phyloP scores from a whole-genome alignment of 2,329 filamentous ascomycete genomes.

The Verticillium zaregamsianum region DNA sequence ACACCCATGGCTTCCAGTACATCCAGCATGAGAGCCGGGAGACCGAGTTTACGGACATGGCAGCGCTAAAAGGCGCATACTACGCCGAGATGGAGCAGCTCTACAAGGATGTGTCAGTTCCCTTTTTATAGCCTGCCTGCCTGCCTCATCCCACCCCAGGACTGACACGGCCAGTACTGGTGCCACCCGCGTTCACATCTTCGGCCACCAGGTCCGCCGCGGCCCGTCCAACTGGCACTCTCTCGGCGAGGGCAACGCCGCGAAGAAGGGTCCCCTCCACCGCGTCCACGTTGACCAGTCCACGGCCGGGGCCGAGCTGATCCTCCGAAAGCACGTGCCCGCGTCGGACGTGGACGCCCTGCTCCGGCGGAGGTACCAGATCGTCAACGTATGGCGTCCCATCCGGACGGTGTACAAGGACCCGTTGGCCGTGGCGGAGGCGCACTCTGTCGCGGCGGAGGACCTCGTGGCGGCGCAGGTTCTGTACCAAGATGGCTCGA shows the following conservation, averaged over 20 bases:
- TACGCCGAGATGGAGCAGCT: conserved; percentile 13
- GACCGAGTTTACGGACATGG: conserved; percentile 49
- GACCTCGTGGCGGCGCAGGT: conserved; percentile 34
- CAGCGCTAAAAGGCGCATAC: conserved; percentile 41
- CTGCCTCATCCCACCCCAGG: neutral
- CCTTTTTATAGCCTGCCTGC: neutral
- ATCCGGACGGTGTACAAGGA: conserved; percentile 41
- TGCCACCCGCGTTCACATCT: conserved; percentile 20
- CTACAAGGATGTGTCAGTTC: conserved; percentile 10
- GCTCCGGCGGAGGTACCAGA: conserved; percentile 7
- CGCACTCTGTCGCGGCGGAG: conserved; percentile 27
- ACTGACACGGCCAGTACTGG: conserved; percentile 18
- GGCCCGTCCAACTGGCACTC: conserved; percentile 51
- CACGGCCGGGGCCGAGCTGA: conserved; percentile 32
- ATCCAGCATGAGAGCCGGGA: conserved; percentile 51
- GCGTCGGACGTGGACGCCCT: neutral
- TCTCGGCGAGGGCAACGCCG: conserved; percentile 54
- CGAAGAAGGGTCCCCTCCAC: conserved; percentile 39
- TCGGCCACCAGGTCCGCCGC: conserved; percentile 25
- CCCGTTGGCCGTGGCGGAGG: conserved; percentile 35
- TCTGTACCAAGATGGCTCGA: conserved; percentile 25
- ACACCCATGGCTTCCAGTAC: conserved; percentile 51
- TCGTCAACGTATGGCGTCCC: conserved; percentile 39
- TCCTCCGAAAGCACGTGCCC: conserved; percentile 5
- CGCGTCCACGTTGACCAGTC: conserved; percentile 54